Conservation (phyloP, 163 green algal genomes). For the Picocystis sp. region DNA sequence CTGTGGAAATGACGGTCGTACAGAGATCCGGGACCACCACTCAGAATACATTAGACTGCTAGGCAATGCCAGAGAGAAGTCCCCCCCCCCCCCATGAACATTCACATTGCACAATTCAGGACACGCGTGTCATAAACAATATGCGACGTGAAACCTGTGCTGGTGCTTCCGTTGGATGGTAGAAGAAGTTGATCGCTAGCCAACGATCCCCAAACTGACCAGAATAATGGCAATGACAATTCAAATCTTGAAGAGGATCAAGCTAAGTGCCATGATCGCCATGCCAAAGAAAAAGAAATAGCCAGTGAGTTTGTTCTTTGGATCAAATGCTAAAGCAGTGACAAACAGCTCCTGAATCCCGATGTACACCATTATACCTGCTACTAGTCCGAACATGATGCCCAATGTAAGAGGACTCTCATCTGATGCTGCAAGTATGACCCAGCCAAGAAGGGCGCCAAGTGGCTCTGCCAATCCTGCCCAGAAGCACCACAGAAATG, state of each 20-base stretch:
- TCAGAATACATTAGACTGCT: too few species aligned
- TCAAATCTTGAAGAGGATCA: slow-evolving; percentile 24
- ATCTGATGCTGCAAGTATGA: slow-evolving; percentile 11
- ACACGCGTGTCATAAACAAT: too few species aligned
- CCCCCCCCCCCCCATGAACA: too few species aligned
- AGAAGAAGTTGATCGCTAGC: too few species aligned
- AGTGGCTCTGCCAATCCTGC: slow-evolving; percentile 46
- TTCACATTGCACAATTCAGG: too few species aligned
- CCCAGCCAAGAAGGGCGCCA: slow-evolving; percentile 39
- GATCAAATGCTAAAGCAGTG: slow-evolving; percentile 52
- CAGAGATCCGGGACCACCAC: too few species aligned
- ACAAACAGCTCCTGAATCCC: slow-evolving; percentile 52
- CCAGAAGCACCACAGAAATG: slow-evolving; percentile 45
- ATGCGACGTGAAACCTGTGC: too few species aligned
- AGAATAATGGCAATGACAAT: too few species aligned
- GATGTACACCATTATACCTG: slow-evolving; percentile 40
- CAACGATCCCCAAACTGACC: too few species aligned
- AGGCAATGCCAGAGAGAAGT: too few species aligned
- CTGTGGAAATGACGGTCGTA: too few species aligned
- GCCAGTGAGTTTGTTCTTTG: slow-evolving; percentile 27
- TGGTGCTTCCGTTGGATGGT: too few species aligned
- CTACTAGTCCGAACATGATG: slow-evolving; percentile 36
- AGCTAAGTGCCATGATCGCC: slow-evolving; percentile 26
- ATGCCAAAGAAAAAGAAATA: slow-evolving; percentile 29
- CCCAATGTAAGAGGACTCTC: slow-evolving; percentile 21